phyloP scores from a whole-genome alignment of 2,329 filamentous ascomycete species.

The Monosporascus sp. region DNA sequence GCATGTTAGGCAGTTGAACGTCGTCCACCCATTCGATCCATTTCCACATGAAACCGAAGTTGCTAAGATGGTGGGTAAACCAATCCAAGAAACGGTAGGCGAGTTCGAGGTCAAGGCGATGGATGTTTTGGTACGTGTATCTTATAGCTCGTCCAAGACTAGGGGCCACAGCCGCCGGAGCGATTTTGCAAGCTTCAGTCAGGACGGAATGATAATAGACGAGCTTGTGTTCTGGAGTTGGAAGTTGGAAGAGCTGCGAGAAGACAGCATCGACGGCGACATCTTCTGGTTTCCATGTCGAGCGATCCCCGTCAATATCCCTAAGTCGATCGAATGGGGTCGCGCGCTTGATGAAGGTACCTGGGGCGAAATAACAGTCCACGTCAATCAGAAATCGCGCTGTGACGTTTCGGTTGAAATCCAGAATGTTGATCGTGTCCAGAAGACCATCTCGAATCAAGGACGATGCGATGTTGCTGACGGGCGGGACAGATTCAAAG shows the following conservation, averaged over 20 bases:
- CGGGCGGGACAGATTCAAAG: slow-evolving; percentile 78
- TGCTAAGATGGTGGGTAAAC: slow-evolving; percentile 97
- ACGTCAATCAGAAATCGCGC: slow-evolving; percentile 89
- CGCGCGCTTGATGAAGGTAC: slow-evolving; percentile 88
- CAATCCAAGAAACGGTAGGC: slow-evolving; percentile 87
- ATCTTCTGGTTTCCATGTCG: slow-evolving; percentile 96
- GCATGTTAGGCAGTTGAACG: slow-evolving; percentile 66
- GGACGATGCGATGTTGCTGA: slow-evolving; percentile 69
- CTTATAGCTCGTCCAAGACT: slow-evolving; percentile 90
- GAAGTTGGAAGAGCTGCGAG: slow-evolving; percentile 86
- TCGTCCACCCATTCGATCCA: slow-evolving; percentile 97
- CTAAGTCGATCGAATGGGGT: slow-evolving; percentile 87
- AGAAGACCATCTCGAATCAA: slow-evolving; percentile 79
- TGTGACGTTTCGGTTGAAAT: slow-evolving; percentile 84
- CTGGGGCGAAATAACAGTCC: slow-evolving; percentile 87
- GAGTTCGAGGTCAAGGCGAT: slow-evolving; percentile 81
- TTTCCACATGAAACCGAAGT: slow-evolving; percentile 99
- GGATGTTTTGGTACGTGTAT: slow-evolving; percentile 77
- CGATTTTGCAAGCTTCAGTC: slow-evolving; percentile 92
- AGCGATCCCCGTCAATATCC: slow-evolving; percentile 56
- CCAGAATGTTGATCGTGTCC: slow-evolving; percentile 89
- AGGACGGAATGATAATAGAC: slow-evolving; percentile 96
- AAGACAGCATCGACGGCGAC: slow-evolving; percentile 97
- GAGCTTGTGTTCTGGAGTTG: slow-evolving; percentile 82
- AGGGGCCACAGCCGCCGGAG: slow-evolving; percentile 91